Conservation (phyloP, 495 filamentous ascomycete species). For the Annulohypoxylon nitens region DNA sequence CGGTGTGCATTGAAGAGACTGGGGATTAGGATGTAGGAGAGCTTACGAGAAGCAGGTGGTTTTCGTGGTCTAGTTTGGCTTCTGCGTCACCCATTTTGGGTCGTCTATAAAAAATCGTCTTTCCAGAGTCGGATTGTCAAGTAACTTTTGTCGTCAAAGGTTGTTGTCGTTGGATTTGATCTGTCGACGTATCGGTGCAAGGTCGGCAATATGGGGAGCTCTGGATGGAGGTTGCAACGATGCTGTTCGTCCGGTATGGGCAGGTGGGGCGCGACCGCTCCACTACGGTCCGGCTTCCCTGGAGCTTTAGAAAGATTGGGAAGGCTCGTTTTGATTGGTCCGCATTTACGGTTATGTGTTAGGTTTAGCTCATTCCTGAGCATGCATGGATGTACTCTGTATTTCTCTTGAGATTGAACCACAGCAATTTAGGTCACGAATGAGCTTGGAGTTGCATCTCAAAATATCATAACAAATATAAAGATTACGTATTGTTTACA, state of each 20-base stretch:
- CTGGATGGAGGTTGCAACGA: neutral
- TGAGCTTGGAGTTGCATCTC: no score
- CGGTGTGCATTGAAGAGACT: neutral
- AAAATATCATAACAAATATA: no score
- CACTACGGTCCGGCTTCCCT: conserved; percentile 42
- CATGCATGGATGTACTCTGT: neutral
- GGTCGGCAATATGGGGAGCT: conserved; percentile 25
- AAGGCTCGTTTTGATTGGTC: neutral
- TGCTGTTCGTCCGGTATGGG: conserved; percentile 23
- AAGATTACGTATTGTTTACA: no score
- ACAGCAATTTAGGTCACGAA: neutral
- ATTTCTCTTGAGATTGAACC: neutral
- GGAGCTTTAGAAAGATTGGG: conserved; percentile 7
- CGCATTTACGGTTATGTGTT: neutral
- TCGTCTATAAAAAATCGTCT: neutral
- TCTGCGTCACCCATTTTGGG: conserved; percentile 60
- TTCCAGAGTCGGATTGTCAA: neutral
- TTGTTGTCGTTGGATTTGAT: conserved; percentile 20
- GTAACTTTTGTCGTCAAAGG: neutral
- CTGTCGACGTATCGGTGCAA: conserved; percentile 22
- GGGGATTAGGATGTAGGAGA: neutral
- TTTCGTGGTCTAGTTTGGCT: conserved; percentile 62
- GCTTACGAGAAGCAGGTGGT: conserved; percentile 63
- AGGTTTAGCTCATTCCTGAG: neutral
- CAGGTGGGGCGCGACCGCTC: conserved; percentile 31